These are phyloP conservation scores for Puya raimondii DNA, from an alignment of 176 grass and related monocot species.

Conservation along the genomic window DNA sequence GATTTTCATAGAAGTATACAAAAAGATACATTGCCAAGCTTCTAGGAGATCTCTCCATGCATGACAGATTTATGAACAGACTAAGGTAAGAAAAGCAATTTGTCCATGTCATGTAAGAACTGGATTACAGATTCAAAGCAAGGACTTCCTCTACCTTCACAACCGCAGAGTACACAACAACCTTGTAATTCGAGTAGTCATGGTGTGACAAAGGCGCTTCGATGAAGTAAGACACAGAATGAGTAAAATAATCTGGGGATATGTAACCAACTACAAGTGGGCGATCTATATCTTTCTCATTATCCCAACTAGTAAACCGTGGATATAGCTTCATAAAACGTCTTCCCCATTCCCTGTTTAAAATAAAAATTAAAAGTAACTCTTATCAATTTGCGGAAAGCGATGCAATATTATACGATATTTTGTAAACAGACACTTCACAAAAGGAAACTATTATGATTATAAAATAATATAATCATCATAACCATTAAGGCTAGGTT, in stretches of 20 bases:
- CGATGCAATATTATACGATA: background rate
- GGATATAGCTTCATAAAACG: conserved; percentile 80
- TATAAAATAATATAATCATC: background rate
- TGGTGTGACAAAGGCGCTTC: conserved; percentile 86
- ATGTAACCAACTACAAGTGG: conserved; percentile 80
- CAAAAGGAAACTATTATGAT: background rate
- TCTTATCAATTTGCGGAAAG: background rate
- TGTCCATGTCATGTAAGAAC: background rate
- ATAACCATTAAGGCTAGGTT: no score
- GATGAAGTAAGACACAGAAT: conserved; percentile 98
- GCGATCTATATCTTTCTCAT: conserved; percentile 68
- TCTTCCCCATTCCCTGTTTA: conserved; percentile 81
- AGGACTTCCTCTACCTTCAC: conserved; percentile 68
- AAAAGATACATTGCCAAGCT: no score
- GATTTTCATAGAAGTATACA: no score
- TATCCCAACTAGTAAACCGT: conserved; percentile 86
- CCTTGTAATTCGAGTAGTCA: conserved; percentile 73
- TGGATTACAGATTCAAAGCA: conserved; percentile 11
- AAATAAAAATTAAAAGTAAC: conserved; percentile 21
- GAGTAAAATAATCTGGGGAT: conserved; percentile 98
- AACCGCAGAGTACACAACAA: conserved; percentile 90
- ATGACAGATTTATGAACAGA: background rate
- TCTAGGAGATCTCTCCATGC: no score
- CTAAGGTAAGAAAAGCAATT: background rate
- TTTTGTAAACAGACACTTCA: background rate